Base-by-base conservation (phyloP, 371 early-diverging fungal genomes). In the Rhizopus arrhizus region DNA sequence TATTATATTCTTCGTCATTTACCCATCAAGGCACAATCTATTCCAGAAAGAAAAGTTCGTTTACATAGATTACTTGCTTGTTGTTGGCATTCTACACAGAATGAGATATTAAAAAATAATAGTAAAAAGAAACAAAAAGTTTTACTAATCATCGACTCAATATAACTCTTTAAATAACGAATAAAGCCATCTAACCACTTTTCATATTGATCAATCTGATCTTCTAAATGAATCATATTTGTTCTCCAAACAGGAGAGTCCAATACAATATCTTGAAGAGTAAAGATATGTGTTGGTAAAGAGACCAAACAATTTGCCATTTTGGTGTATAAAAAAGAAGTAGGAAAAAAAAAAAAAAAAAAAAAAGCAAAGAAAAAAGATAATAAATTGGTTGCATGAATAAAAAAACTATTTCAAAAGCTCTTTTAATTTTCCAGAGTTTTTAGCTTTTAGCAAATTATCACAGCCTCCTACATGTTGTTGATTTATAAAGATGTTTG, bases 391-490 rank as follows among this genome's bases (percentile, higher is more conserved):
- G 3, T 38, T 38, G 11, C 11, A 9, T 38, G 11, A 9, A 38
- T 38, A 7, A 38, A 38, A 9, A 41, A 59, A 40, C 65, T 65
- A 65, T 47, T 59, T 32, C 22, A 89, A 71, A 36, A 89, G 59
- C 34, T 70, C 40, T 55, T 79, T 50, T 55, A 93, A 75, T 52
- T 77, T 72, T 34, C 87, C 89, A 33, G 41, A 65, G 2, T 48
- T 48, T 32, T 89, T 69, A 22, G 83, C 78, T 5, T 58, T 73
- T 29, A 80, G 58, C 6, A 93, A 74, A 34, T 85, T 82, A 59
- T 89, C 88, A 63, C 84, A 86, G 22, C 95, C 95, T 34, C 95
- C 95, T 59, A 94, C 60, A 61, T 93, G 94, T 43, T 83, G 62
- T 43, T 78, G 74, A 15, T 83, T 76, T 65, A 93, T 88, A 69